phyloP scores from a whole-genome alignment of 2,329 filamentous ascomycete species.

The Hawksworthiomyces lignivorus region DNA sequence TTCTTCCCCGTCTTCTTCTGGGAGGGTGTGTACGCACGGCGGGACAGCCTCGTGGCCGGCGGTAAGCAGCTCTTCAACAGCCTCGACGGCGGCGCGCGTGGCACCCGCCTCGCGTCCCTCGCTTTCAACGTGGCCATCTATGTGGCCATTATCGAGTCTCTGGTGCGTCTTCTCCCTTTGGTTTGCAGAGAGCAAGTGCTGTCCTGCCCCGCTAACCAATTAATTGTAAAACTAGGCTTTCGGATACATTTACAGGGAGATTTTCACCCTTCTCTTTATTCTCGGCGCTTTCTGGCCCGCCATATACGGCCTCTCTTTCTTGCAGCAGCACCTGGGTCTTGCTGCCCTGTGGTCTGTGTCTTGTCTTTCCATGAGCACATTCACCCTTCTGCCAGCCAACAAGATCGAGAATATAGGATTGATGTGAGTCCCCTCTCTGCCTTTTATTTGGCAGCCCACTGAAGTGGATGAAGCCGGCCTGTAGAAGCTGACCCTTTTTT shows the following conservation, averaged over 20 bases:
- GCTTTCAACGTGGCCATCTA: slow-evolving; percentile 58
- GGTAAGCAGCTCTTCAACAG: slow-evolving; percentile 61
- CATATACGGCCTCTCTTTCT: slow-evolving; percentile 64
- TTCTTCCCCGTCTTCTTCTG: slow-evolving; percentile 93
- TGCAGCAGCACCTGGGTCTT: slow-evolving; percentile 57
- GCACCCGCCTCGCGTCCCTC: slow-evolving; percentile 41
- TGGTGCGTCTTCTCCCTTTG: slow-evolving; percentile 41
- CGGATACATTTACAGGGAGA: slow-evolving; percentile 84
- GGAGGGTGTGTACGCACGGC: slow-evolving; percentile 84
- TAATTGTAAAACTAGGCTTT: slow-evolving; percentile 53
- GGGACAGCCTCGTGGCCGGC: slow-evolving; percentile 61
- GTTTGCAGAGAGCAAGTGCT: too few species aligned
- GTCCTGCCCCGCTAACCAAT: neutral
- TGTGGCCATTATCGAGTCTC: slow-evolving; percentile 66
- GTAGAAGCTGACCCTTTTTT: too few species aligned
- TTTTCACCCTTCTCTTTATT: slow-evolving; percentile 75
- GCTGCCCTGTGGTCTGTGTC: slow-evolving; percentile 65
- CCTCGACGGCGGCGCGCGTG: slow-evolving; percentile 32
- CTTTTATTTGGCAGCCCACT: too few species aligned
- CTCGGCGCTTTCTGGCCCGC: slow-evolving; percentile 71
- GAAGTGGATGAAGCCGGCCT: too few species aligned
- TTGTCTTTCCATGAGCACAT: slow-evolving; percentile 78
- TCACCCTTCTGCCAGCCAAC: slow-evolving; percentile 80
- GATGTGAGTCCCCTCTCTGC: slow-evolving; percentile 51
- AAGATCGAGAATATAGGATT: slow-evolving; percentile 71